Evolutionary conservation across 1,139 yeast genomes (phyloP).

Genomic region (Geotrichum bryndzae): DNA sequence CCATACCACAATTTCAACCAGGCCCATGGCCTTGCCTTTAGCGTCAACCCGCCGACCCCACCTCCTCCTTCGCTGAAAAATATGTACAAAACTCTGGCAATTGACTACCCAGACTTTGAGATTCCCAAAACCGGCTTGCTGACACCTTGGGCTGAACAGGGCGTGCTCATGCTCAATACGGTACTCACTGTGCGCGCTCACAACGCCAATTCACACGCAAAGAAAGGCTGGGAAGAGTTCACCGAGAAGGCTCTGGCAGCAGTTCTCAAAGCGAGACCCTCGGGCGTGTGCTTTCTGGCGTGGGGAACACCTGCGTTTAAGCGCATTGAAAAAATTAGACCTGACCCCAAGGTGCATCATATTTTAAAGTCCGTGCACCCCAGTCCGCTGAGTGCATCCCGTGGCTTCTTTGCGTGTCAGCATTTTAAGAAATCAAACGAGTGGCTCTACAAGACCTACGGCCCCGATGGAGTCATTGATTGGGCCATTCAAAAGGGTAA

Average conservation of each 20-base stretch:
- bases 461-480: constrained; percentile 48
- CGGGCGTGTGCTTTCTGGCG: constrained; percentile 71
- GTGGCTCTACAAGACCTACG: constrained; percentile 53
- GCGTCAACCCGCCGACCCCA: constrained; percentile 74
- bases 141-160: constrained; percentile 80
- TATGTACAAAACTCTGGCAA: constrained; percentile 71
- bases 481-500: constrained; percentile 58
- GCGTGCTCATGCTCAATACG: constrained; percentile 83
- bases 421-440: constrained; percentile 70
- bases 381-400: constrained; percentile 81
- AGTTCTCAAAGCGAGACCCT: constrained; percentile 37
- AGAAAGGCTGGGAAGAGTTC: constrained; percentile 88
- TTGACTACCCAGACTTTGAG: constrained; percentile 67
- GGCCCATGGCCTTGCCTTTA: constrained; percentile 95
- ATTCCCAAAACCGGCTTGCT: constrained; percentile 62
- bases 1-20: constrained; percentile 91
- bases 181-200: constrained; percentile 91
- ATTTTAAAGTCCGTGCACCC: constrained; percentile 84
- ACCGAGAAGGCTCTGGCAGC: constrained; percentile 65
- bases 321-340: constrained; percentile 45
- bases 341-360: constrained; percentile 35
- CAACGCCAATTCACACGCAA: constrained; percentile 87
- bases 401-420: constrained; percentile 71
- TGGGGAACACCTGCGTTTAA: constrained; percentile 96
- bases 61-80: constrained; percentile 90